phyloP scores from a whole-genome alignment of 2,329 filamentous ascomycete species.

The Fusarium aywerte region DNA sequence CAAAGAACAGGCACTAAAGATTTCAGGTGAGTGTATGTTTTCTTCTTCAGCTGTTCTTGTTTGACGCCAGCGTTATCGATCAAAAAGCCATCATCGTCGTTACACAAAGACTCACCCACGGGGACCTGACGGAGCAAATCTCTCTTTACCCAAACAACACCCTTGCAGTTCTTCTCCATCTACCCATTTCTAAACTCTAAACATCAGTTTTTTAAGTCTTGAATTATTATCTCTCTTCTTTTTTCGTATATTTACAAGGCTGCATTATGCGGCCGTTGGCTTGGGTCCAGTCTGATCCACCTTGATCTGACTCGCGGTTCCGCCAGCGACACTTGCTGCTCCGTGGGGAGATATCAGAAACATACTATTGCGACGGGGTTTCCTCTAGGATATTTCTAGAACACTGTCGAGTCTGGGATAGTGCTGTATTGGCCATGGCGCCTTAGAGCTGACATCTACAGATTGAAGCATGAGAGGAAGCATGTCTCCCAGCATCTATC shows the following conservation, averaged over 20 bases:
- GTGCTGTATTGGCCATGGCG: neutral
- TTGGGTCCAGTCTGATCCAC: neutral
- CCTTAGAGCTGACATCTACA: neutral
- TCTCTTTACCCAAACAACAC: neutral
- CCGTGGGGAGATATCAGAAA: conserved; percentile 1
- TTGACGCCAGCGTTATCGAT: neutral
- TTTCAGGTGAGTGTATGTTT: neutral
- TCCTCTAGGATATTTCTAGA: neutral
- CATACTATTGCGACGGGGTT: neutral
- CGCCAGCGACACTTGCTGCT: neutral
- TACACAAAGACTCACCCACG: neutral
- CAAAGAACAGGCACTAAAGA: neutral
- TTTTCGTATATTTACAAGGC: neutral
- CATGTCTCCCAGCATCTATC: neutral
- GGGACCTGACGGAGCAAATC: neutral
- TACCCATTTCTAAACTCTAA: neutral
- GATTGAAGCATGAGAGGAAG: neutral
- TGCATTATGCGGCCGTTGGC: conserved; percentile 9
- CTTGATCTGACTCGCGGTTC: conserved; percentile 15
- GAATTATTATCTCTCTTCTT: neutral
- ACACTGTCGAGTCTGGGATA: neutral
- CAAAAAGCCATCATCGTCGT: neutral
- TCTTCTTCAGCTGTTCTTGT: neutral
- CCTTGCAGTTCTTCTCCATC: neutral
- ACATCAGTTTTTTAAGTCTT: neutral